Evolutionary conservation across 768 basidiomycete genomes (phyloP).

Genomic region (Psilocybe cubensis): DNA sequence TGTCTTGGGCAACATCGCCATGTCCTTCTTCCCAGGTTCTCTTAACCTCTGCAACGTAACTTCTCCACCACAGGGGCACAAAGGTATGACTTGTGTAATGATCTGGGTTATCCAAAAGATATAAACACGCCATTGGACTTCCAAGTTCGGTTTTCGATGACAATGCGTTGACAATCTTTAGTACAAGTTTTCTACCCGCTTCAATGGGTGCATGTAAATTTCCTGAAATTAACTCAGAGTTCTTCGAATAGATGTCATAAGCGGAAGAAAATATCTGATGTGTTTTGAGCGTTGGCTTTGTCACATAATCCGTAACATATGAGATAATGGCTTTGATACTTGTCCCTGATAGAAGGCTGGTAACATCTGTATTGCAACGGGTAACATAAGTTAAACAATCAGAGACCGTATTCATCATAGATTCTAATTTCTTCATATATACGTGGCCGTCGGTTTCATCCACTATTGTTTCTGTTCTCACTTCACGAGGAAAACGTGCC

Average conservation of each 20-base stretch:
- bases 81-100: conserved; percentile 42
- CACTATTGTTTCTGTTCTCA: conserved; percentile 21
- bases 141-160: conserved; percentile 39
- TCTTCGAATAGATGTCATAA: conserved; percentile 25
- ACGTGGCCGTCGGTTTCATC: conserved; percentile 30
- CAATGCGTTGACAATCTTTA: conserved; percentile 39
- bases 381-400: conserved; percentile 33
- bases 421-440: conserved; percentile 35
- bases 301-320: conserved; percentile 48
- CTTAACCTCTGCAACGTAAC: conserved; percentile 28
- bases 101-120: conserved; percentile 38
- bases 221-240: conserved; percentile 24
- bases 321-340: conserved; percentile 38
- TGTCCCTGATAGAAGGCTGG: conserved; percentile 41
- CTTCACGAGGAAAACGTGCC: conserved; percentile 37
- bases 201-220: conserved; percentile 11
- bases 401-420: conserved; percentile 39
- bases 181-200: conserved; percentile 33
- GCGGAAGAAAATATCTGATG: conserved; percentile 39
- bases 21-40: conserved; percentile 15
- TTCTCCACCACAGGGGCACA: conserved; percentile 34
- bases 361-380: conserved; percentile 42
- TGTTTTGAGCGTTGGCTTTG: conserved; percentile 41
- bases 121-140: conserved; percentile 37
- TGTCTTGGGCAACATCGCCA: conserved; percentile 3